Conservation (phyloP, 805 yeast species). For the Starmera caribaea region DNA sequence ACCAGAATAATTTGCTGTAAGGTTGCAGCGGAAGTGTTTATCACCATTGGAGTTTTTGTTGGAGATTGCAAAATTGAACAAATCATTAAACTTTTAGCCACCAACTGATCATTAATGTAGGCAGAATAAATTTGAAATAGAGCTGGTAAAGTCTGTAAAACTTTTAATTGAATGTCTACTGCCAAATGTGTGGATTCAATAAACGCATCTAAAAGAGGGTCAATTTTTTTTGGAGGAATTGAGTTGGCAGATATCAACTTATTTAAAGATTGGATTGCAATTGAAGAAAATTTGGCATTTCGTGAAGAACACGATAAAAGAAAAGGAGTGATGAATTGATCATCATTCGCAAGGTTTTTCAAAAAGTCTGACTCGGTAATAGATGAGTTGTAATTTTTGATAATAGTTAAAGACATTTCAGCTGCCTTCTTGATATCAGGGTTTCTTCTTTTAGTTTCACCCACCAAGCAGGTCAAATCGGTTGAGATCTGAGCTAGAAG, state of each 20-base stretch:
- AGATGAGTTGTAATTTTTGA: slow-evolving; percentile 26
- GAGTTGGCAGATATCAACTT: slow-evolving; percentile 44
- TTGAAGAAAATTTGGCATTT: slow-evolving; percentile 62
- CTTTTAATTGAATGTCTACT: slow-evolving; percentile 75
- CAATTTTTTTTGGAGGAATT: slow-evolving; percentile 43
- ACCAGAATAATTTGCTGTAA: slow-evolving; percentile 75
- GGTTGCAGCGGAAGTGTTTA: slow-evolving; percentile 89
- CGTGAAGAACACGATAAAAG: slow-evolving; percentile 63
- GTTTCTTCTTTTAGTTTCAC: slow-evolving; percentile 66
- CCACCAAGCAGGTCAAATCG: slow-evolving; percentile 51
- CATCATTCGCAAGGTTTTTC: slow-evolving; percentile 30
- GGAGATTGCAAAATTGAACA: slow-evolving; percentile 65
- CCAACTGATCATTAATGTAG: slow-evolving; percentile 41
- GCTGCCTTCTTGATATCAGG: slow-evolving; percentile 50
- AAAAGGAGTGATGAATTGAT: slow-evolving; percentile 59
- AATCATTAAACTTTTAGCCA: slow-evolving; percentile 52
- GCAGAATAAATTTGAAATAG: slow-evolving; percentile 55
- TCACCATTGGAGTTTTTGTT: slow-evolving; percentile 66
- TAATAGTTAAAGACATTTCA: slow-evolving; percentile 39
- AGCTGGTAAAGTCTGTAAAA: slow-evolving; percentile 73
- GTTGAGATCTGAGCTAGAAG: slow-evolving; percentile 36
- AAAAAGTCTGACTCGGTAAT: slow-evolving; percentile 21
- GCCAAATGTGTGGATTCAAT: slow-evolving; percentile 68
- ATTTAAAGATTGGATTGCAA: slow-evolving; percentile 65
- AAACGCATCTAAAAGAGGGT: slow-evolving; percentile 54